These are phyloP conservation scores for Eucalyptus regnans DNA, from an alignment of 345 rosid species.

Conservation along the genomic window DNA sequence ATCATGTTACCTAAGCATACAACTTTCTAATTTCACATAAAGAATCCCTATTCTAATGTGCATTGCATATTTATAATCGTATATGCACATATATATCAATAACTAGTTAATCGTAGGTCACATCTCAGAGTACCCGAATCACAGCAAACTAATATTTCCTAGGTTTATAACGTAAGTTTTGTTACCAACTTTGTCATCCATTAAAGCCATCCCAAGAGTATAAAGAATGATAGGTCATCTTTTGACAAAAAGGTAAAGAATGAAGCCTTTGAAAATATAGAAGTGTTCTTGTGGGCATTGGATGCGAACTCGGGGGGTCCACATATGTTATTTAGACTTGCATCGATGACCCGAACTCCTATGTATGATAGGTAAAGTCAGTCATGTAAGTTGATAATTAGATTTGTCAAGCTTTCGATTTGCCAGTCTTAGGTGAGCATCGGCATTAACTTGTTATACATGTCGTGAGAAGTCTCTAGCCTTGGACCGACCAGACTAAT, in stretches of 20 bases:
- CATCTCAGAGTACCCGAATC: background rate
- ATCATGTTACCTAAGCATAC: background rate
- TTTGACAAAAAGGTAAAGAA: background rate
- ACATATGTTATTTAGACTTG: background rate
- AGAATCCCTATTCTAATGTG: background rate
- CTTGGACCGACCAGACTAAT: background rate
- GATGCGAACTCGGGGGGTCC: background rate
- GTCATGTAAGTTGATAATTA: background rate
- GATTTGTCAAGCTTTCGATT: too few relatives aligned
- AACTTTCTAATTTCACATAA: background rate
- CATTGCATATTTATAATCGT: background rate
- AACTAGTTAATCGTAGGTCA: background rate
- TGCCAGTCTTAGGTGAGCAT: too few relatives aligned
- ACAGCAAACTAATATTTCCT: background rate
- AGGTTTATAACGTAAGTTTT: background rate
- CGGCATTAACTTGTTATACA: background rate
- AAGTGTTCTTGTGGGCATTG: background rate
- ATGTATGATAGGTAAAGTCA: too few relatives aligned
- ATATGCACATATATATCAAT: too few relatives aligned
- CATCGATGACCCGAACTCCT: background rate
- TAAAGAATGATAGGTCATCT: background rate
- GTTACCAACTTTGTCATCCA: background rate
- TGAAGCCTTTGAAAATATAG: background rate
- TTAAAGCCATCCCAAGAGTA: background rate
- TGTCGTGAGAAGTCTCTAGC: background rate